Evolutionary conservation across 139 green algal genomes (phyloP).

Genomic region (Deuterostichococcus epilithicus): DNA sequence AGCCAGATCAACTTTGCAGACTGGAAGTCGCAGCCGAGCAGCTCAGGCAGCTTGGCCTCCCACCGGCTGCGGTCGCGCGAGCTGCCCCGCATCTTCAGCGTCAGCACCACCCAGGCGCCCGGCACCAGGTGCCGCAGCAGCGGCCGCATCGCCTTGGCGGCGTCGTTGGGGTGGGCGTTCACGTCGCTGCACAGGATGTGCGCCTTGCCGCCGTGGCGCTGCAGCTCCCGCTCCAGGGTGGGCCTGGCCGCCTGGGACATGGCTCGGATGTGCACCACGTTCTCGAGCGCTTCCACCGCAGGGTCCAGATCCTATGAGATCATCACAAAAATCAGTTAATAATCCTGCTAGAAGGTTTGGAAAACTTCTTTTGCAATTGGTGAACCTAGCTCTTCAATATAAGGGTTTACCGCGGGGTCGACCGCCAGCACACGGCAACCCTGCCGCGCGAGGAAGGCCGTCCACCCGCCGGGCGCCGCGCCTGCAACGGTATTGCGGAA

Average conservation of each 20-base stretch:
- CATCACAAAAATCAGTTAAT: no score
- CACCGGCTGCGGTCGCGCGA: conserved; percentile 3
- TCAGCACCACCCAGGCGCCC: conserved; percentile 9
- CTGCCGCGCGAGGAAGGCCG: background rate
- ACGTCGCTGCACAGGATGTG: conserved; percentile 13
- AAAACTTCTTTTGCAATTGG: no score
- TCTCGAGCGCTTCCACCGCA: background rate
- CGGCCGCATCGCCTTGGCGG: background rate
- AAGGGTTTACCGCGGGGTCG: background rate
- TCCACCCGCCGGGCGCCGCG: background rate
- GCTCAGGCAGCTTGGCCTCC: background rate
- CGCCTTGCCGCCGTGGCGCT: background rate
- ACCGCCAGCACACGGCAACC: background rate
- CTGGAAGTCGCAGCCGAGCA: background rate
- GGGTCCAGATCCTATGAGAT: background rate
- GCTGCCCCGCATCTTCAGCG: conserved; percentile 8
- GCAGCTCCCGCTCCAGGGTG: background rate
- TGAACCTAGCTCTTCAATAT: no score
- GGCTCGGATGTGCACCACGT: background rate
- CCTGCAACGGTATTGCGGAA: background rate
- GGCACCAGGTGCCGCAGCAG: conserved; percentile 2
- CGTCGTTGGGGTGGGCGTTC: conserved; percentile 10
- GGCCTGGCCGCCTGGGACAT: background rate
- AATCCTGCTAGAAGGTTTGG: no score
- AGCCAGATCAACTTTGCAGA: conserved; percentile 4